A percentile compares a stretch with the other conserved stretches of the same genome.
These are phyloP conservation scores for Neurospora tetrasperma DNA, from an alignment of 495 filamentous ascomycete genomes.

Conservation along the genomic window DNA sequence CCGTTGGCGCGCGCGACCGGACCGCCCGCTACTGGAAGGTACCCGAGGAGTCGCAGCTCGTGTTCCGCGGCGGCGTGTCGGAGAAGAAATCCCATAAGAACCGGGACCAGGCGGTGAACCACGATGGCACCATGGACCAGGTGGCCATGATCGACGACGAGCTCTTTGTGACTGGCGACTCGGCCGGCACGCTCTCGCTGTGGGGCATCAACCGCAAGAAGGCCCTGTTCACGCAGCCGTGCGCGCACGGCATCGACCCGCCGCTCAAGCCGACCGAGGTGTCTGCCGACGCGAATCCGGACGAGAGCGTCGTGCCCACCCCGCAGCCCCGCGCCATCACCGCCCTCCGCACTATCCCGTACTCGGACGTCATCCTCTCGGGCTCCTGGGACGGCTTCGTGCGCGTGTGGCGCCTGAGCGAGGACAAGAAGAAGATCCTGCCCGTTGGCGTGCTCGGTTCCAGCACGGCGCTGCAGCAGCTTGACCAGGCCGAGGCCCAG, in stretches of 20 bases:
- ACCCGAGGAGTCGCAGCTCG: conserved; percentile 85
- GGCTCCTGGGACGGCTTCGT: conserved; percentile 91
- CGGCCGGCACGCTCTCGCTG: conserved; percentile 77
- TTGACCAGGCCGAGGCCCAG: background rate
- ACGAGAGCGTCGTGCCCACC: conserved; percentile 42
- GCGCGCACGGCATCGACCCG: conserved; percentile 75
- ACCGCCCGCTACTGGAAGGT: conserved; percentile 97
- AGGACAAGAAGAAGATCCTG: conserved; percentile 73
- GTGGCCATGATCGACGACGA: conserved; percentile 82
- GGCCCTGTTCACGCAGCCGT: conserved; percentile 64
- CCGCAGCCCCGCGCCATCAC: conserved; percentile 83
- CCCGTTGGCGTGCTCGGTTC: conserved; percentile 55
- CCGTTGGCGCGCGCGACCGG: conserved; percentile 77
- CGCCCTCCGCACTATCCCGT: conserved; percentile 72
- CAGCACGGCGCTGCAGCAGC: background rate
- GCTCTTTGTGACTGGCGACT: conserved; percentile 85
- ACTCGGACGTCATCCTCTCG: conserved; percentile 75
- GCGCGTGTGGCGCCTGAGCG: conserved; percentile 71
- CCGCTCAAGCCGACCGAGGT: conserved; percentile 53
- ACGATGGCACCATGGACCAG: conserved; percentile 83
- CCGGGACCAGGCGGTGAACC: conserved; percentile 32
- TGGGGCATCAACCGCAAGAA: conserved; percentile 95
- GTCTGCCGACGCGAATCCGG: conserved; percentile 55
- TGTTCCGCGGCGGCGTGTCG: conserved; percentile 73
- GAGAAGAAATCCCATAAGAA: conserved; percentile 42